These are phyloP conservation scores for Fusarium goolgardi DNA, from an alignment of 2,329 filamentous ascomycete genomes.

Conservation along the genomic window DNA sequence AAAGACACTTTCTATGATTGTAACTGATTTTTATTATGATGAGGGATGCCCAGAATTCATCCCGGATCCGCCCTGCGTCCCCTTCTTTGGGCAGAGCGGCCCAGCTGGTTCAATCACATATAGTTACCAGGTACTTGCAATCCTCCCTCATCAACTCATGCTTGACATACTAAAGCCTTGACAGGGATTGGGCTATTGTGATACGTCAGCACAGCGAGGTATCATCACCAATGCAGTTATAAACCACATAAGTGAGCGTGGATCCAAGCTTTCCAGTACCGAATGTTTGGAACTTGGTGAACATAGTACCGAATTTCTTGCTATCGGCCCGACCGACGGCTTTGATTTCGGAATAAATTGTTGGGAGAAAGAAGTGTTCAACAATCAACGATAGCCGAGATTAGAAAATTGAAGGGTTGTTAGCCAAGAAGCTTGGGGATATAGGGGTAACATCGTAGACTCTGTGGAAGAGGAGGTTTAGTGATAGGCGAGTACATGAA, in stretches of 20 bases:
- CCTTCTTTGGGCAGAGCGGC: background rate
- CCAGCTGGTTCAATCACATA: background rate
- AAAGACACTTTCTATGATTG: background rate
- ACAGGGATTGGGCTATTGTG: background rate
- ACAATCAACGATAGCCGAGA: background rate
- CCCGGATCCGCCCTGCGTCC: background rate
- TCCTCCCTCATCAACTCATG: background rate
- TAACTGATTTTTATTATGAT: background rate
- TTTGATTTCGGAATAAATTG: background rate
- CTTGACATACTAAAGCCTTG: background rate
- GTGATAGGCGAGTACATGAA: fast-evolving
- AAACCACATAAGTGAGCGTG: background rate
- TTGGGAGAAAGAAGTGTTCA: background rate
- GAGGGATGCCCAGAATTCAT: background rate
- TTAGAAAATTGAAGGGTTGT: background rate
- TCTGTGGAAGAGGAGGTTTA: background rate
- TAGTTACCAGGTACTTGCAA: background rate
- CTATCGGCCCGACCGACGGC: background rate
- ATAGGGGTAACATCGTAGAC: background rate
- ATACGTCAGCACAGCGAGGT: background rate
- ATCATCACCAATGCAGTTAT: background rate
- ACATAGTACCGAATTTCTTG: background rate
- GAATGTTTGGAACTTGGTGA: background rate
- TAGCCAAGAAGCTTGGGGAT: background rate
- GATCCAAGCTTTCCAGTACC: fast-evolving